Conservation (phyloP, 768 basidiomycete species). For the Thelephora aurantiotincta region DNA sequence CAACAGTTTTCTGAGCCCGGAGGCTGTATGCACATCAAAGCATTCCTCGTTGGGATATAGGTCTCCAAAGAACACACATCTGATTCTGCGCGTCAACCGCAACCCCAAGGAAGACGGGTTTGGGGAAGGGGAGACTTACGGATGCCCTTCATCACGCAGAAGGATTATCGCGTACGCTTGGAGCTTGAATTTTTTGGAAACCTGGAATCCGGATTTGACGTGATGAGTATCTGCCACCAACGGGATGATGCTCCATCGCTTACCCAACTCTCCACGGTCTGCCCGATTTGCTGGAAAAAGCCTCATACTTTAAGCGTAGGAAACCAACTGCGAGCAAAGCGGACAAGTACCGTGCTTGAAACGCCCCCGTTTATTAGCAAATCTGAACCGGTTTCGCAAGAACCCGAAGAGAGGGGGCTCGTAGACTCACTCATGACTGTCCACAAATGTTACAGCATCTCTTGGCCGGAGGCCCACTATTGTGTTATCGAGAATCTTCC, state of each 20-base stretch:
- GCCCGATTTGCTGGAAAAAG: slow-evolving; percentile 43
- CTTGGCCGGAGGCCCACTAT: slow-evolving; percentile 53
- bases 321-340: background rate
- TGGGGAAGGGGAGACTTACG: slow-evolving; percentile 32
- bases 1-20: slow-evolving; percentile 40
- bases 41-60: slow-evolving; percentile 60
- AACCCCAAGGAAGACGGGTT: background rate
- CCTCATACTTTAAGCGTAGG: background rate
- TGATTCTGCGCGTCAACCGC: slow-evolving; percentile 13
- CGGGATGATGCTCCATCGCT: slow-evolving; percentile 9
- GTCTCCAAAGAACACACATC: slow-evolving; percentile 84
- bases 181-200: slow-evolving; percentile 54
- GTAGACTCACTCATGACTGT: slow-evolving; percentile 70
- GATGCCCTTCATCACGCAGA: slow-evolving; percentile 53
- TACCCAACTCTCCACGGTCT: slow-evolving; percentile 77
- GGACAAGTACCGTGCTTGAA: slow-evolving; percentile 42
- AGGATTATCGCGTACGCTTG: slow-evolving; percentile 77
- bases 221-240: background rate
- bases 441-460: slow-evolving; percentile 83
- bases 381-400: background rate
- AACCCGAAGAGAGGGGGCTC: slow-evolving; percentile 2
- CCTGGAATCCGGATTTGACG: slow-evolving; percentile 27
- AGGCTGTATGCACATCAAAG: slow-evolving; percentile 38
- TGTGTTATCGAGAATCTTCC: slow-evolving; percentile 56
- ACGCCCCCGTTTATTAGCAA: background rate